Percentiles rank a stretch among this genome's conserved stretches.
Evolutionary conservation across 441 rosid species (phyloP).

Genomic region (Corymbia citriodora): DNA sequence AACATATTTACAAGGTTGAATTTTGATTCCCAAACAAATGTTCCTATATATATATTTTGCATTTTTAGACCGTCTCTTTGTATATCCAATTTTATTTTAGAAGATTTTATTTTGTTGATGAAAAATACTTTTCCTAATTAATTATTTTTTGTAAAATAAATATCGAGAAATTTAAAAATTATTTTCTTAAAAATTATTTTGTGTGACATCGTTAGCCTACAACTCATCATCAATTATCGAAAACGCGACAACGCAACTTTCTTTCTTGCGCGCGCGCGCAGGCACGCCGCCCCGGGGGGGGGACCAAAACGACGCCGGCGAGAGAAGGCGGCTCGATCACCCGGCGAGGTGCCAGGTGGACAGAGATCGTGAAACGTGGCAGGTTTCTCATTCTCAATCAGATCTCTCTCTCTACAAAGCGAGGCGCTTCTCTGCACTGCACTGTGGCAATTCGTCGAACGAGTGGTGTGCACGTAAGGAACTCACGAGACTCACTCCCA

Average conservation of each 20-base stretch:
- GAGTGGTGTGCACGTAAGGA: constrained; percentile 5
- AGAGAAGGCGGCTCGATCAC: not conserved
- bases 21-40: too few species aligned
- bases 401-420: not conserved
- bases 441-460: constrained; percentile 39
- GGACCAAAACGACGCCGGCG: not conserved
- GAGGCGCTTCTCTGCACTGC: not conserved
- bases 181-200: too few species aligned
- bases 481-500: not conserved
- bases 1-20: too few species aligned
- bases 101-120: too few species aligned
- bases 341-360: not conserved
- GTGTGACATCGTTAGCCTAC: too few species aligned
- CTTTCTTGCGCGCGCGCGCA: too few species aligned
- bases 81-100: not conserved
- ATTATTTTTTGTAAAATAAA: too few species aligned
- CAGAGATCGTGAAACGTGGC: not conserved
- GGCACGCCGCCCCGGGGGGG: not conserved
- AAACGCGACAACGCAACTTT: not conserved
- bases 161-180: too few species aligned
- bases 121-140: too few species aligned
- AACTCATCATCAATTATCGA: not conserved
- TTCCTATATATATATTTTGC: too few species aligned
- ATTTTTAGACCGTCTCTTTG: too few species aligned
- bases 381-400: not conserved